Conservation (phyloP, 2,329 filamentous ascomycete genomes). For the Hawksworthiomyces lignivorus region DNA sequence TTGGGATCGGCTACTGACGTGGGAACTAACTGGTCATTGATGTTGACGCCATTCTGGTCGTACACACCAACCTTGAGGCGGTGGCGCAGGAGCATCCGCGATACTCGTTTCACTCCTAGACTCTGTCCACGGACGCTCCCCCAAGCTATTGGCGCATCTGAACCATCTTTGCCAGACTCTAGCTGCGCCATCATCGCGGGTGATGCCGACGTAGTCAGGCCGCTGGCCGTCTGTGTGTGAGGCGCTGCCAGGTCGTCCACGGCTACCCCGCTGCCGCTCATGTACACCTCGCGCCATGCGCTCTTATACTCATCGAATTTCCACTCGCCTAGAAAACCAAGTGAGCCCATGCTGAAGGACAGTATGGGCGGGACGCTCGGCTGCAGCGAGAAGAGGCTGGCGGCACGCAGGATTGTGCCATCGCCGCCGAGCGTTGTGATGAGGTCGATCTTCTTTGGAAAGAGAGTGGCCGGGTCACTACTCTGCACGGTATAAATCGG, state of each 20-base stretch:
- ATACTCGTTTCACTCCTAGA: constrained; percentile 65
- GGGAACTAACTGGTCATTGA: constrained; percentile 45
- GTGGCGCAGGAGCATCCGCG: constrained; percentile 79
- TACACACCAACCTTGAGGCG: constrained; percentile 81
- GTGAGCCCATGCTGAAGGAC: constrained; percentile 92
- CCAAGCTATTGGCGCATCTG: constrained; percentile 52
- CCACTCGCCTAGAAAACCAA: constrained; percentile 95
- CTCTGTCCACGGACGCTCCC: constrained; percentile 69
- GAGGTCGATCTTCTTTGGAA: constrained; percentile 78
- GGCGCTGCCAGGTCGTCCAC: constrained; percentile 35
- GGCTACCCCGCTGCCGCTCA: constrained; percentile 55
- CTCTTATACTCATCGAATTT: constrained; percentile 89
- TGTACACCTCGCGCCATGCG: constrained; percentile 87
- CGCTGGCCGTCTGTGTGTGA: constrained; percentile 29
- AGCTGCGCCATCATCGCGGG: constrained; percentile 10
- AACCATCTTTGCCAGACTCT: constrained; percentile 10
- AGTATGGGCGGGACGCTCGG: constrained; percentile 80
- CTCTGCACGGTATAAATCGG: constrained; percentile 60
- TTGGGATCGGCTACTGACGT: constrained; percentile 24
- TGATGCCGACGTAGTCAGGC: constrained; percentile 4
- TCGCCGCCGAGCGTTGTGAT: constrained; percentile 89
- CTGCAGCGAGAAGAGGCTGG: constrained; percentile 77
- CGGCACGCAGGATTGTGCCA: constrained; percentile 79
- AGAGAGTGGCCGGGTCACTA: constrained; percentile 35
- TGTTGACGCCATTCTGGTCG: constrained; percentile 55